Evolutionary conservation across 495 filamentous ascomycete species (phyloP).

Genomic region (Penicillium robsamsonii): DNA sequence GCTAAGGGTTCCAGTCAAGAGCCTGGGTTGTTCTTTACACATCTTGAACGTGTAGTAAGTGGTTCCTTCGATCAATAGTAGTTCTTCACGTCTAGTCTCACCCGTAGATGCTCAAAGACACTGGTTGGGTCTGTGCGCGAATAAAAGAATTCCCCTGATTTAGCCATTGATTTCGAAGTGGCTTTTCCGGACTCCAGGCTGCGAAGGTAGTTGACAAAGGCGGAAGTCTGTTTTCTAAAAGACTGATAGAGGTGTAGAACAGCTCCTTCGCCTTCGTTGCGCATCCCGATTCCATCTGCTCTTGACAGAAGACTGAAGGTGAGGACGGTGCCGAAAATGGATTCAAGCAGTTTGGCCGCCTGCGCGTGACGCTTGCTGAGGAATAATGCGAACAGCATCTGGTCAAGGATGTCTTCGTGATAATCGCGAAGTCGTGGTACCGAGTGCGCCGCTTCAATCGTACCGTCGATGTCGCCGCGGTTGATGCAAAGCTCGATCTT

Average conservation of each 20-base stretch:
- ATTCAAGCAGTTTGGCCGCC: slow-evolving; percentile 70
- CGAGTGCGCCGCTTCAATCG: slow-evolving; percentile 52
- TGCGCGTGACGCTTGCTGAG: slow-evolving; percentile 55
- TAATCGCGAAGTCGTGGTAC: slow-evolving; percentile 64
- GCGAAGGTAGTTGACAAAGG: slow-evolving; percentile 53
- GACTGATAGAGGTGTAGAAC: slow-evolving; percentile 54
- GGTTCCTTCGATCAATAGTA: slow-evolving; percentile 37
- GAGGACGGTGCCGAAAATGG: slow-evolving; percentile 71
- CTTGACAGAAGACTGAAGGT: slow-evolving; percentile 58
- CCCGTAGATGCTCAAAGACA: slow-evolving; percentile 50
- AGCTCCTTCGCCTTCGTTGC: slow-evolving; percentile 42
- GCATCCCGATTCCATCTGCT: slow-evolving; percentile 36
- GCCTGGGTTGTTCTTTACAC: background rate
- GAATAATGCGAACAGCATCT: slow-evolving; percentile 71
- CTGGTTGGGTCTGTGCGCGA: slow-evolving; percentile 34
- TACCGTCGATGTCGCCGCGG: slow-evolving; percentile 43
- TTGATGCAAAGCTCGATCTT: slow-evolving; percentile 59
- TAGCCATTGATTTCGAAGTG: slow-evolving; percentile 32
- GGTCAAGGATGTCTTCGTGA: slow-evolving; percentile 75
- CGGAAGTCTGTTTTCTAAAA: slow-evolving; percentile 65
- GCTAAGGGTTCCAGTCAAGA: background rate
- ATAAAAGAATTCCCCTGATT: slow-evolving; percentile 26
- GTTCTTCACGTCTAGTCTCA: slow-evolving; percentile 49
- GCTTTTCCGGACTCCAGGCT: slow-evolving; percentile 49
- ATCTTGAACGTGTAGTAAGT: background rate